These are phyloP conservation scores for Pseudognaphalium luteoalbum DNA, from an alignment of 129 eudicot genomes.

Conservation along the genomic window DNA sequence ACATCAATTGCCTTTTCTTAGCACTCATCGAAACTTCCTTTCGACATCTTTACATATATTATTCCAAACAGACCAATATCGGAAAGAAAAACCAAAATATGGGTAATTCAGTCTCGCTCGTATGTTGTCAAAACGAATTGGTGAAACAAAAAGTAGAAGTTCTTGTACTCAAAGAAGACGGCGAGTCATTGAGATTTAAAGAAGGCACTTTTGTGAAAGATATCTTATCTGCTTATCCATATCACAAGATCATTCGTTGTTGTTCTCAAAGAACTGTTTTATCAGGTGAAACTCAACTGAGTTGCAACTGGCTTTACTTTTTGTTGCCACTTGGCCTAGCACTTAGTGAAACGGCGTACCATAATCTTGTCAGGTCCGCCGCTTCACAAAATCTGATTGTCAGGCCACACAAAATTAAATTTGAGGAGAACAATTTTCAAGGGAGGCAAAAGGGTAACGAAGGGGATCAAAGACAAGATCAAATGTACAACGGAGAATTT, in stretches of 20 bases:
- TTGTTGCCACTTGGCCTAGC: conserved; percentile 42
- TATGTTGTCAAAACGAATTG: conserved; percentile 34
- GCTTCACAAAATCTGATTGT: conserved; percentile 19
- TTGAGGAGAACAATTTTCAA: neutral
- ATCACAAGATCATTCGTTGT: conserved; percentile 36
- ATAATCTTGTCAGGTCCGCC: conserved; percentile 25
- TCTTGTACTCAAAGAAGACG: conserved; percentile 40
- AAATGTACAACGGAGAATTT: neutral
- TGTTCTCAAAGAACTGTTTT: conserved; percentile 28
- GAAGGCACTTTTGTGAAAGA: conserved; percentile 37
- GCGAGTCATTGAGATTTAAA: conserved; percentile 35
- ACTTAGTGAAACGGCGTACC: conserved; percentile 30
- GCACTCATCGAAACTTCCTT: conserved; percentile 25
- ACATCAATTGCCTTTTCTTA: conserved; percentile 21
- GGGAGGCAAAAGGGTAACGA: neutral
- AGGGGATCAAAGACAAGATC: neutral
- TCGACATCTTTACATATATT: conserved; percentile 23
- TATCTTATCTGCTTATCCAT: conserved; percentile 26
- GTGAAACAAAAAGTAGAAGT: conserved; percentile 27
- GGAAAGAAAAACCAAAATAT: neutral
- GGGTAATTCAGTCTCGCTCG: conserved; percentile 35
- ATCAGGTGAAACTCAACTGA: conserved; percentile 24
- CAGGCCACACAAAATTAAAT: neutral
- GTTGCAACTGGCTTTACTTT: conserved; percentile 41
- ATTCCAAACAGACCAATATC: conserved; percentile 1